phyloP scores from a whole-genome alignment of 495 filamentous ascomycete species.

The Talaromyces nanjingensis region DNA sequence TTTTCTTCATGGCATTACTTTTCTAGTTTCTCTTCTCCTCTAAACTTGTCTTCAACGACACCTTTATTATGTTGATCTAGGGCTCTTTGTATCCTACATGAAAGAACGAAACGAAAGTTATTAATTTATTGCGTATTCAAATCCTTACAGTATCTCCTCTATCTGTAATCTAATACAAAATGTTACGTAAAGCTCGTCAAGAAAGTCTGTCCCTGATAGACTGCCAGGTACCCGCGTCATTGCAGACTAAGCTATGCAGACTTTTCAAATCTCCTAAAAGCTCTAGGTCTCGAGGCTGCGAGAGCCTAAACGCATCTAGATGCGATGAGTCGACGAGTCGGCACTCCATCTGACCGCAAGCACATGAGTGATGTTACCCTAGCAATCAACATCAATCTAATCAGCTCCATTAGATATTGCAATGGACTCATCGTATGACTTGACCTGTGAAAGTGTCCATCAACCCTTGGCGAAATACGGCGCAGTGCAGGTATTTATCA shows the following conservation, averaged over 20 bases:
- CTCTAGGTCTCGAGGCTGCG: not conserved
- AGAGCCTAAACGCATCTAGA: not conserved
- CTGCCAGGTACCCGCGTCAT: conserved; percentile 1
- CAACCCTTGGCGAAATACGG: conserved; percentile 1
- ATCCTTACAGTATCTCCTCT: not conserved
- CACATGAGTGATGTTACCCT: not conserved
- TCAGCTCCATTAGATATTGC: not conserved
- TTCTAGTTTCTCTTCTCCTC: not conserved
- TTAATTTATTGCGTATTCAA: not conserved
- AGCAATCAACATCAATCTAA: not conserved
- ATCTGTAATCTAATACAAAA: not conserved
- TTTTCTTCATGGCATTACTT: not conserved
- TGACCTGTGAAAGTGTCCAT: not conserved
- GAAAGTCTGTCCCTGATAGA: not conserved
- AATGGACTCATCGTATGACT: not conserved
- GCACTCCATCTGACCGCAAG: not conserved
- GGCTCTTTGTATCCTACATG: not conserved
- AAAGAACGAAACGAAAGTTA: not conserved
- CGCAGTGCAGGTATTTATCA: not conserved
- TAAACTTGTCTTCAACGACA: not conserved
- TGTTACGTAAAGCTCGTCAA: not conserved
- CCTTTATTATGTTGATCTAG: not conserved
- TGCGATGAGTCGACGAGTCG: not conserved
- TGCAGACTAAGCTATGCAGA: not conserved
- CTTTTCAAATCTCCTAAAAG: not conserved